These are phyloP conservation scores for Zasmidium cellare DNA, from an alignment of 2,329 filamentous ascomycete genomes.

Conservation along the genomic window DNA sequence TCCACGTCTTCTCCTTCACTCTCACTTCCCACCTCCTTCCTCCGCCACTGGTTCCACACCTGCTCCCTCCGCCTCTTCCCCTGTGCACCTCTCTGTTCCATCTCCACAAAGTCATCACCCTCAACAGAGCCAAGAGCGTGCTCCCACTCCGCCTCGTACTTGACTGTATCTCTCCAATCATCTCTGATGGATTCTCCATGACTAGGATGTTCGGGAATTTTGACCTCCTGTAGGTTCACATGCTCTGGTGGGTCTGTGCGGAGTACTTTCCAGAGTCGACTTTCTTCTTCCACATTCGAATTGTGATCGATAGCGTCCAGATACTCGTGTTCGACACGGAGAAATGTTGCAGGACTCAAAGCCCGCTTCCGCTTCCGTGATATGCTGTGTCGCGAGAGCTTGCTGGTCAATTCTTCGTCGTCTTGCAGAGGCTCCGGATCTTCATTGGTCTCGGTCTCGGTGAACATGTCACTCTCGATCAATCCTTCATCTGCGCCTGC, in stretches of 20 bases:
- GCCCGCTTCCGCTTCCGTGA: constrained; percentile 21
- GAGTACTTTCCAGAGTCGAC: constrained; percentile 46
- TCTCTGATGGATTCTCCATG: constrained; percentile 14
- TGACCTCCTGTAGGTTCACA: constrained; percentile 1
- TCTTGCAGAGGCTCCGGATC: neutral
- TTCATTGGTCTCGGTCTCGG: neutral
- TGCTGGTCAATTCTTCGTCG: neutral
- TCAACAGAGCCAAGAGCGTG: constrained; percentile 4
- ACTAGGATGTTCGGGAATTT: constrained; percentile 19
- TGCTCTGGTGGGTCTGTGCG: constrained; percentile 29
- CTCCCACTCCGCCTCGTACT: constrained; percentile 55
- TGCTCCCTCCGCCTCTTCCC: constrained; percentile 13
- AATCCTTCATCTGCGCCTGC: constrained; percentile 12
- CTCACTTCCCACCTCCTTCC: neutral
- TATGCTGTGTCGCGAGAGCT: neutral
- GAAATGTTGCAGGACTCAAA: constrained; percentile 15
- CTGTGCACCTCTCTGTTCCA: constrained; percentile 12
- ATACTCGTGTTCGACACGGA: constrained; percentile 41
- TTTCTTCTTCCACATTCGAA: constrained; percentile 47
- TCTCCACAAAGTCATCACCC: constrained; percentile 14
- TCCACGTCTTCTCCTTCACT: neutral
- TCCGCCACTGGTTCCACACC: too few species aligned
- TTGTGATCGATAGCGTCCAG: constrained; percentile 51
- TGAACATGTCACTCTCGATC: constrained; percentile 18
- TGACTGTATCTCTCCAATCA: constrained; percentile 50